Conservation (phyloP, 2,329 filamentous ascomycete species). For the Scedosporium aurantiacum region DNA sequence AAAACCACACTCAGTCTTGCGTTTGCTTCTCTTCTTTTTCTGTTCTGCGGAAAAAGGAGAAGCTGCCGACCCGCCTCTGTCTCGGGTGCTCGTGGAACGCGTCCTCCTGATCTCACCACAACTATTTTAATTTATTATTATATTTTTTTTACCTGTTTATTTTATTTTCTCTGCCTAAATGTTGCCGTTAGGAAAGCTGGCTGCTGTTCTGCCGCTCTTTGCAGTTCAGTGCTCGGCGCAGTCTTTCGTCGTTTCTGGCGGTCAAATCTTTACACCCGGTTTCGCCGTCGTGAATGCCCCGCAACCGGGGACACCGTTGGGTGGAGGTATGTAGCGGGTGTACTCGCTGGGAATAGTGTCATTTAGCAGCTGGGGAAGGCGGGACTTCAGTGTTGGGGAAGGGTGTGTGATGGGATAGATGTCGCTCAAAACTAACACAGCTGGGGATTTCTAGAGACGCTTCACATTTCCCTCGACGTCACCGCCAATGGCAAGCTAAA, state of each 20-base stretch:
- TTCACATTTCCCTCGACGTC: slow-evolving; percentile 58
- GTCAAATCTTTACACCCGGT: slow-evolving; percentile 60
- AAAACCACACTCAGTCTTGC: neutral
- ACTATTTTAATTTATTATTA: too few relatives aligned
- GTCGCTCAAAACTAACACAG: slow-evolving; percentile 17
- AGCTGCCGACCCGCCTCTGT: neutral
- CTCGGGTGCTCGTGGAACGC: too few relatives aligned
- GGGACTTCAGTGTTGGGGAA: neutral
- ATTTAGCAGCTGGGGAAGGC: neutral
- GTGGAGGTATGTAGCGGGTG: slow-evolving; percentile 39
- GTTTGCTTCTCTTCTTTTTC: neutral
- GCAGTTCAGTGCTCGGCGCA: slow-evolving; percentile 18
- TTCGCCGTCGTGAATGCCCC: slow-evolving; percentile 56
- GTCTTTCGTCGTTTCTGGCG: slow-evolving; percentile 48
- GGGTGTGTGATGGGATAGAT: neutral
- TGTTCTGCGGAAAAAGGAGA: neutral
- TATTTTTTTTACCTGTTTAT: too few relatives aligned
- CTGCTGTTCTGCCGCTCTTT: slow-evolving; percentile 17
- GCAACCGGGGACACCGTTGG: slow-evolving; percentile 52
- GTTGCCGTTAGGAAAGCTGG: slow-evolving; percentile 1
- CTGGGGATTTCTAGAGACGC: slow-evolving; percentile 25
- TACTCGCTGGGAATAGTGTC: neutral
- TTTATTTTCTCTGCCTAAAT: slow-evolving; percentile 6
- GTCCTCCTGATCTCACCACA: neutral
- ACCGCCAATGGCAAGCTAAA: slow-evolving; percentile 53